Evolutionary conservation across 2,329 filamentous ascomycete species (phyloP).

Genomic region (Colletotrichum costaricense): DNA sequence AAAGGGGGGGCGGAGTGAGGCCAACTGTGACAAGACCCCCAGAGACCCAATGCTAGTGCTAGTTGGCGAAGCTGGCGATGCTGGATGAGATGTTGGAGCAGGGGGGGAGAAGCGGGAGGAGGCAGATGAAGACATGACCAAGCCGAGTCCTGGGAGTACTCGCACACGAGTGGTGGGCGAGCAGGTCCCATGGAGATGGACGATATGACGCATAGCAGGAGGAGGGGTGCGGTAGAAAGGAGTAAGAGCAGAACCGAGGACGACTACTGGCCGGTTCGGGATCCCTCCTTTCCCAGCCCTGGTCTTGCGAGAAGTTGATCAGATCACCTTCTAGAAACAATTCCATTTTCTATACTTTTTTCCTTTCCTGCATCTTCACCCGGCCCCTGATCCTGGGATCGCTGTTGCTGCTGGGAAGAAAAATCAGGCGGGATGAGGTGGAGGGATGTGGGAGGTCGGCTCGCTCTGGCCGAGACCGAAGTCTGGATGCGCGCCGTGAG

Average conservation of each 20-base stretch:
- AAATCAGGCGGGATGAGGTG: neutral
- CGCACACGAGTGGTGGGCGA: constrained; percentile 20
- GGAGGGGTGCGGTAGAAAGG: constrained; percentile 4
- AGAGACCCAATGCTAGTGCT: neutral
- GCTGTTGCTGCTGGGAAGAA: neutral
- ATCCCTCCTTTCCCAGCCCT: neutral
- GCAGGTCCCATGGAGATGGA: constrained; percentile 2
- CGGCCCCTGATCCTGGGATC: constrained; percentile 5
- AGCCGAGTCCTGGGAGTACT: neutral
- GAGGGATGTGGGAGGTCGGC: neutral
- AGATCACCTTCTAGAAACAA: constrained; percentile 29
- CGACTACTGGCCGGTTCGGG: constrained; percentile 11
- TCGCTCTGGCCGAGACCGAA: neutral
- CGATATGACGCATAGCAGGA: neutral
- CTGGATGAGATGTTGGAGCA: constrained; percentile 13
- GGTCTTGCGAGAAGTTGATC: constrained; percentile 13
- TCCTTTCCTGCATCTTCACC: neutral
- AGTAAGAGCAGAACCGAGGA: neutral
- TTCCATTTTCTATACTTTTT: constrained; percentile 2
- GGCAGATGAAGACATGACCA: neutral
- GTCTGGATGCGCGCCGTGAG: neutral
- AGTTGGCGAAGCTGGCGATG: constrained; percentile 21
- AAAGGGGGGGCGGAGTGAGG: constrained; percentile 25
- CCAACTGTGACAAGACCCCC: constrained; percentile 28
- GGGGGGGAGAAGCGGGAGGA: constrained; percentile 1